Evolutionary conservation across 2,329 filamentous ascomycete genomes (phyloP).

Genomic region (Chaetomiaceae sp.): DNA sequence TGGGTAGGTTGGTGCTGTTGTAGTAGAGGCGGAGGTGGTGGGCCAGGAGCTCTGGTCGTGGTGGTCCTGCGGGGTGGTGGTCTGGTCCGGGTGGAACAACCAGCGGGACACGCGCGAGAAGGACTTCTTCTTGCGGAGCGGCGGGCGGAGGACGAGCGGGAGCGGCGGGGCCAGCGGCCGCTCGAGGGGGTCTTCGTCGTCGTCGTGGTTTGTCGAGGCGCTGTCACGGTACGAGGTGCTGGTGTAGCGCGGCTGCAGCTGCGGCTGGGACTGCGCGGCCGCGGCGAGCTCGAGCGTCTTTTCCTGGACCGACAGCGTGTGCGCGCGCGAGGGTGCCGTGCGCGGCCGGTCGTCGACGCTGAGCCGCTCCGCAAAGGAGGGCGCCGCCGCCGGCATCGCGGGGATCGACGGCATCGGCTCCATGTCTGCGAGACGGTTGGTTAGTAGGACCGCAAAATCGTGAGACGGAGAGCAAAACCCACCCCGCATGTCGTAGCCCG

Average conservation of each 20-base stretch:
- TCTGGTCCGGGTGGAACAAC: conserved; percentile 43
- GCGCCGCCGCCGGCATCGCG: conserved; percentile 51
- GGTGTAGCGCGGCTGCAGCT: conserved; percentile 4
- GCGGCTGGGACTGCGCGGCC: conserved; percentile 25
- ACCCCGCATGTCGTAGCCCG: conserved; percentile 40
- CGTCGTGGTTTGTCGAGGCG: conserved; percentile 25
- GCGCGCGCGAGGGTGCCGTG: conserved; percentile 35
- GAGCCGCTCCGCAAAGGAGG: conserved; percentile 53
- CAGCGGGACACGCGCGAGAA: conserved; percentile 58
- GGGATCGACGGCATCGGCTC: conserved; percentile 53
- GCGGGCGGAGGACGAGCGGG: conserved; percentile 54
- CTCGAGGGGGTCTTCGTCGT: conserved; percentile 25
- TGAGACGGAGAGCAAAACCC: conserved; percentile 11
- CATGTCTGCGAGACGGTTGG: conserved; percentile 37
- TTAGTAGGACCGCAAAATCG: conserved; percentile 10
- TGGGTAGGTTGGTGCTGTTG: conserved; percentile 32
- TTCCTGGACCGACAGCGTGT: conserved; percentile 12
- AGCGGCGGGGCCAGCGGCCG: conserved; percentile 50
- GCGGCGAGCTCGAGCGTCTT: conserved; percentile 18
- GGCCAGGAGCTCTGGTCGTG: conserved; percentile 31
- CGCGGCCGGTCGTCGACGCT: conserved; percentile 43
- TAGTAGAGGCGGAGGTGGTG: conserved; percentile 19
- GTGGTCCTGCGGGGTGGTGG: neutral
- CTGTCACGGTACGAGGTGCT: conserved; percentile 8
- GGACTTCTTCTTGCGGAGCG: conserved; percentile 61